These are phyloP conservation scores for Blastobotrys capitulatus DNA, from an alignment of 1,139 yeast genomes.

Conservation along the genomic window DNA sequence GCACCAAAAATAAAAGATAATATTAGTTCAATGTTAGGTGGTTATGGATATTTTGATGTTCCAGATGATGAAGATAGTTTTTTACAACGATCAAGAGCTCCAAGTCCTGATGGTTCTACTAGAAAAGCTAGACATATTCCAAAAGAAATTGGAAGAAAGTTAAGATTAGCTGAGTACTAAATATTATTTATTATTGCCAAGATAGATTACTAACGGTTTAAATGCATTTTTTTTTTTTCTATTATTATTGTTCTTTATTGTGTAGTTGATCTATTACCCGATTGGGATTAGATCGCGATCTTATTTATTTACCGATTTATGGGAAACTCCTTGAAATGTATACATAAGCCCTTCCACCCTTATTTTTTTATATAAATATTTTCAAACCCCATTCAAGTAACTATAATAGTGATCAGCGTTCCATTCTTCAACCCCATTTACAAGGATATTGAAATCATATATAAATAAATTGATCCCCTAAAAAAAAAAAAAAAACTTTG, in stretches of 20 bases:
- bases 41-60: slow-evolving; percentile 73
- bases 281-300: too few species aligned
- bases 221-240: background rate
- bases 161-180: slow-evolving; percentile 67
- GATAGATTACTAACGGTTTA: background rate
- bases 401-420: too few species aligned
- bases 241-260: background rate
- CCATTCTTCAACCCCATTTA: too few species aligned
- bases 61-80: slow-evolving; percentile 52
- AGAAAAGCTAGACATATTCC: slow-evolving; percentile 31
- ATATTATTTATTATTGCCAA: background rate
- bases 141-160: slow-evolving; percentile 62
- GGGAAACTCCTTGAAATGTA: too few species aligned
- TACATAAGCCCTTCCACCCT: too few species aligned
- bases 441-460: too few species aligned
- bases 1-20: slow-evolving; percentile 15
- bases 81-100: slow-evolving; percentile 51
- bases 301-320: too few species aligned
- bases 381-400: too few species aligned
- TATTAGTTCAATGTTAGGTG: slow-evolving; percentile 53
- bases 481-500: too few species aligned
- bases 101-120: slow-evolving; percentile 51
- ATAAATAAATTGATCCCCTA: too few species aligned
- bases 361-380: too few species aligned
- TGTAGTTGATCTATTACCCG: too few species aligned